Evolutionary conservation across 75 land plant genomes (phyloP).

Genomic region (Picea glauca): DNA sequence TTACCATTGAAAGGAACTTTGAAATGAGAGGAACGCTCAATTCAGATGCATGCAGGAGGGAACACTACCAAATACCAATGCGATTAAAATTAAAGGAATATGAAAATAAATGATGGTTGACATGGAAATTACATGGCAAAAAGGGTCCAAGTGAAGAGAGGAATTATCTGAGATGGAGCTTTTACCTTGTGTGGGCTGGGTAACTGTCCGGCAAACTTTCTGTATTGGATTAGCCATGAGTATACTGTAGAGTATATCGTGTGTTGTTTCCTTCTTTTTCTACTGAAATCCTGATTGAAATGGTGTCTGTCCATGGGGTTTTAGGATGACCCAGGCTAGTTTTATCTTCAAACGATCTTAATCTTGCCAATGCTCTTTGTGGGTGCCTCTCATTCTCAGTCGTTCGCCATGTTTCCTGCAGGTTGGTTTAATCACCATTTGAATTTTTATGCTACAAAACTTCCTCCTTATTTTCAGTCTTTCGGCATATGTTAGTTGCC

Average conservation of each 20-base stretch:
- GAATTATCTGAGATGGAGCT: not conserved
- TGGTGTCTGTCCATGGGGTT: not conserved
- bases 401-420: slow-evolving; percentile 3
- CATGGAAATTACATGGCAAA: not conserved
- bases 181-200: not conserved
- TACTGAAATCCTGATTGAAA: not conserved
- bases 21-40: too few relatives aligned
- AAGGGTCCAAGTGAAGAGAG: not conserved
- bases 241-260: not conserved
- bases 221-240: not conserved
- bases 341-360: not conserved
- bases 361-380: not conserved
- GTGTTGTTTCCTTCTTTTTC: not conserved
- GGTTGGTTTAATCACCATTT: not conserved
- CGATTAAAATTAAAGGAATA: too few relatives aligned
- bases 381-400: not conserved
- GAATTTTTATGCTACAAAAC: too few relatives aligned
- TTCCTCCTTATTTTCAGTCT: not conserved
- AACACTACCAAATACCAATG: too few relatives aligned
- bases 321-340: not conserved
- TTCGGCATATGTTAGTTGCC: not conserved
- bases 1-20: too few relatives aligned
- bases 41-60: too few relatives aligned
- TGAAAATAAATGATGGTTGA: too few relatives aligned
- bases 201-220: not conserved